phyloP scores from a whole-genome alignment of 2,329 filamentous ascomycete genomes.

The Talaromyces sp. region DNA sequence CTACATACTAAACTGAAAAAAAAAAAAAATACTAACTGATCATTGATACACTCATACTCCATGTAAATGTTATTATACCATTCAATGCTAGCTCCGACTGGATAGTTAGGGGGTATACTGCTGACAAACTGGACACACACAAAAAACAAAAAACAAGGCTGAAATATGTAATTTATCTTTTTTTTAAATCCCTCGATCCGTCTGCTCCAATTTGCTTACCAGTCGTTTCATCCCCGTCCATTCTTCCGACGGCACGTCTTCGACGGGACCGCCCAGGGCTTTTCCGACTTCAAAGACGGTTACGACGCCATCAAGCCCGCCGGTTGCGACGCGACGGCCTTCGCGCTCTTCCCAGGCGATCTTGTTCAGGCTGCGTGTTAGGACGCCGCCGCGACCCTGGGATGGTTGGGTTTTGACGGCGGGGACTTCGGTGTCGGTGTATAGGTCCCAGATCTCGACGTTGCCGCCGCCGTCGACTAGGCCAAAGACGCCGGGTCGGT shows the following conservation, averaged over 20 bases:
- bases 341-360: slow-evolving; percentile 89
- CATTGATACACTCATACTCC: neutral
- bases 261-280: slow-evolving; percentile 75
- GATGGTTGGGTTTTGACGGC: slow-evolving; percentile 74
- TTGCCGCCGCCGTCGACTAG: slow-evolving; percentile 89
- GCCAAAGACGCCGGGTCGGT: slow-evolving; percentile 90
- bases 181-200: slow-evolving; percentile 28
- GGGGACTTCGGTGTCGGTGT: slow-evolving; percentile 86
- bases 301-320: slow-evolving; percentile 84
- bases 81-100: neutral
- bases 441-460: slow-evolving; percentile 93
- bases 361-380: slow-evolving; percentile 87
- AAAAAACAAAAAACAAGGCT: slow-evolving; percentile 4
- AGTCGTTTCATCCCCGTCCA: slow-evolving; percentile 92
- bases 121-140: slow-evolving; percentile 11
- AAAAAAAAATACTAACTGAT: neutral
- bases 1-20: neutral
- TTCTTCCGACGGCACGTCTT: slow-evolving; percentile 77
- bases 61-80: neutral
- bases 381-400: slow-evolving; percentile 56
- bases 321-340: slow-evolving; percentile 80
- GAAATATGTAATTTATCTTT: slow-evolving; percentile 4
- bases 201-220: slow-evolving; percentile 66
- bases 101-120: slow-evolving; percentile 8
- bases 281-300: slow-evolving; percentile 82